Evolutionary conservation across 345 rosid genomes (phyloP).

Genomic region (Brassica carinata): DNA sequence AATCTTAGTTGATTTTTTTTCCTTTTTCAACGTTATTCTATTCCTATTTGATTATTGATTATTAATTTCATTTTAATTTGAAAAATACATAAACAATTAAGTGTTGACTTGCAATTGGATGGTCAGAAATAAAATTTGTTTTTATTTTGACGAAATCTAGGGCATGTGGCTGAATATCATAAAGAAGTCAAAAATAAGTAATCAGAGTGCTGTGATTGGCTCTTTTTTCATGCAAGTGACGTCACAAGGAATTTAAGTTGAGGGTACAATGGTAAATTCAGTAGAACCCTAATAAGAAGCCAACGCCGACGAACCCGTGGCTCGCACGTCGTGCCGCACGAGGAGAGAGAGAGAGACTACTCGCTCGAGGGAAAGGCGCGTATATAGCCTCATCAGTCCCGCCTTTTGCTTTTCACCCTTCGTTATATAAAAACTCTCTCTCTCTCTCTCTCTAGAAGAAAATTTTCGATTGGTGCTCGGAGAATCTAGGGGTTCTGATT

Average conservation of each 20-base stretch:
- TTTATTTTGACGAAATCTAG: not conserved
- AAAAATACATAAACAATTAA: not conserved
- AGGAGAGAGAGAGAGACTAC: not conserved
- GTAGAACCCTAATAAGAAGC: not conserved
- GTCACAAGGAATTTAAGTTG: not conserved
- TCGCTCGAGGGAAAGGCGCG: slow-evolving; percentile 13
- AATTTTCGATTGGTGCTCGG: slow-evolving; percentile 6
- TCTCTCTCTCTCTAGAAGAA: slow-evolving; percentile 9
- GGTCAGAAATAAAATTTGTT: not conserved
- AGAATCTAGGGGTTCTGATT: slow-evolving; percentile 29
- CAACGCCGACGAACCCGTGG: slow-evolving; percentile 27
- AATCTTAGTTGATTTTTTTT: not conserved
- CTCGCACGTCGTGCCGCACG: not conserved
- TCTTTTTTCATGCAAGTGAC: slow-evolving; percentile 6
- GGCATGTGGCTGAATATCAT: not conserved
- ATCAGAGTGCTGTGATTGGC: slow-evolving; percentile 2
- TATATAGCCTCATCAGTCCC: slow-evolving; percentile 30
- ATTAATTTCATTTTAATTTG: not conserved
- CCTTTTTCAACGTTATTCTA: not conserved
- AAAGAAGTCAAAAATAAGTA: not conserved
- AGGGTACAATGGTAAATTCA: slow-evolving; percentile 19
- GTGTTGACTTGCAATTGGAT: not conserved
- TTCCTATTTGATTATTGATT: no score
- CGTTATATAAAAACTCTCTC: slow-evolving; percentile 18
- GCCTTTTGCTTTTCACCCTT: slow-evolving; percentile 44